Percentiles rank a stretch among this genome's conserved stretches.
Conservation (phyloP, 176 grass and related monocot genomes). For the Phoenix dactylifera region DNA sequence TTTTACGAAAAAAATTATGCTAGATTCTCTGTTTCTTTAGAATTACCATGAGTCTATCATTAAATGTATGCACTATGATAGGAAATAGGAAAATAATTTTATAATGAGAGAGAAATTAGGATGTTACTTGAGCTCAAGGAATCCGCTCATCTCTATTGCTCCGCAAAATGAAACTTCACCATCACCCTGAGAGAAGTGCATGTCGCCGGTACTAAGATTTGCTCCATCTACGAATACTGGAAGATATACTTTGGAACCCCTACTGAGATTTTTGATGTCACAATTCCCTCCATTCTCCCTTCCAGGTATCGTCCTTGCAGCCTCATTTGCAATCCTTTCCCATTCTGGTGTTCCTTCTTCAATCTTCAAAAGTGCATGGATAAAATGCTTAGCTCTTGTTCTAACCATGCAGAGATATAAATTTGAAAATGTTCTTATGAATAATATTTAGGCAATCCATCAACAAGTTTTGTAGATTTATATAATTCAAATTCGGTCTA, state of each 20-base stretch:
- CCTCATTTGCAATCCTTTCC: conserved; percentile 70
- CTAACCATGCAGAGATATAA: background rate
- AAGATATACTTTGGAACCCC: conserved; percentile 90
- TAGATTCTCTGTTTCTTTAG: no score
- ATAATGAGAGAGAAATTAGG: background rate
- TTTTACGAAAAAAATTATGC: no score
- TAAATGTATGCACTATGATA: no score
- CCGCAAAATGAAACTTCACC: conserved; percentile 92
- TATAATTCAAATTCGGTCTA: no score
- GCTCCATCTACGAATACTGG: conserved; percentile 90
- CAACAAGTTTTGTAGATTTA: no score
- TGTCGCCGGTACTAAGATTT: conserved; percentile 83
- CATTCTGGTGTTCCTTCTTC: conserved; percentile 54
- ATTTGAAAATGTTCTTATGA: no score
- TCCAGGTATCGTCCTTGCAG: conserved; percentile 82
- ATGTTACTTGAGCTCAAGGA: conserved; percentile 91
- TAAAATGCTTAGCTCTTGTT: background rate
- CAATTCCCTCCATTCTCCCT: conserved; percentile 91
- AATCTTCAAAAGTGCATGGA: conserved; percentile 27
- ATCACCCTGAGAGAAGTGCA: conserved; percentile 92
- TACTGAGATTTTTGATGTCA: conserved; percentile 92
- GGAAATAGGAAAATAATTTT: no score
- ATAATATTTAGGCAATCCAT: no score
- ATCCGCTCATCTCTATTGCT: conserved; percentile 99
- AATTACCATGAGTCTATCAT: no score